Evolutionary conservation across 305 asterid species (phyloP), one percentile per base, ranked within the genome.

Genomic region (Fraxinus latifolia): DNA sequence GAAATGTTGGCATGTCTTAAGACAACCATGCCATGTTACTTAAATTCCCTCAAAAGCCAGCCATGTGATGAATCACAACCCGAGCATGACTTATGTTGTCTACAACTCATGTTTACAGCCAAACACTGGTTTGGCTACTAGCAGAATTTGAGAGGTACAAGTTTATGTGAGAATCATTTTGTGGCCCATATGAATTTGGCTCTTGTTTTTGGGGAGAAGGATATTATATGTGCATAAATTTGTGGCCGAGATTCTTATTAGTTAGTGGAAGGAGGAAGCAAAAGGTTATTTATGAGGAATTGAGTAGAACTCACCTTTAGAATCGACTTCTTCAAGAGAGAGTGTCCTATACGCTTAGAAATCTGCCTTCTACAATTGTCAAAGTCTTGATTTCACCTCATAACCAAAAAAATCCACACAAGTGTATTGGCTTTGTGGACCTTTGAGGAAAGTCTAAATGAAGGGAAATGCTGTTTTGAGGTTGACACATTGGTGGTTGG

Each of bases 61-160:
- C 87, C 95, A 93, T 92, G 98, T 91, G 95, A 93, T 86, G 87
- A 86, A 82, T 84, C 86, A n/a, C 87, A 86, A 84, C 84, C 82
- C 68, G 79, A 89, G 82, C 92, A 89, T 79, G 89, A 89, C 88
- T 86, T 84, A 80, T 85, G 92, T 84, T 89, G 90, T 85, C 91
- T 84, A 80, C 75, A 79, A 83, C 87, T 39, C 27, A 68, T 29
- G 58, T 73, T 74, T 79, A 82, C 88, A 86, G 79, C 87, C 89
- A 85, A 90, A 91, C 84, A 85, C 73, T 17, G 27, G 80, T 27
- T 88, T 86, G 87, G 84, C 91, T 87, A 86, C 87, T 88, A 90
- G 89, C 90, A 80, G 86, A 80, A 76, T 82, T 85, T 84, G 82
- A 82, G 90, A 88, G 89, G 85, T 80, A 86, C 90, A 79, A 79